A percentile compares a stretch with the other conserved stretches of the same genome.
Evolutionary conservation across 2,329 filamentous ascomycete genomes (phyloP).

Genomic region (Zalaria sp.): DNA sequence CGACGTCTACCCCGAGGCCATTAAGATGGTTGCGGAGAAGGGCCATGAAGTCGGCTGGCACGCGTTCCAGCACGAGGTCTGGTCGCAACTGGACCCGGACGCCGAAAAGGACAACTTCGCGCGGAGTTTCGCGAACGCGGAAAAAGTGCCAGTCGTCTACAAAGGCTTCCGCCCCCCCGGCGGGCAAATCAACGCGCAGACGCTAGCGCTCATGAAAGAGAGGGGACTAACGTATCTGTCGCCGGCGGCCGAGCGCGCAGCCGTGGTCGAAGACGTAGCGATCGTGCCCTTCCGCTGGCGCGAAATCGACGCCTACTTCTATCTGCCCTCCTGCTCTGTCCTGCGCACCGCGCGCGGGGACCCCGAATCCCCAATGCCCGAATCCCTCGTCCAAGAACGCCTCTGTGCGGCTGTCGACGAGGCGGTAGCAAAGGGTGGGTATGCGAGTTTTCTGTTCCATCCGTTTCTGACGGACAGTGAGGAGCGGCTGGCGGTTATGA

Average conservation of each 20-base stretch:
- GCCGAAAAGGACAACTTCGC: constrained; percentile 12
- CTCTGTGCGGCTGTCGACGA: constrained; percentile 14
- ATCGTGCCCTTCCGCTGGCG: constrained; percentile 12
- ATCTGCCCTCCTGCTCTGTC: constrained; percentile 16
- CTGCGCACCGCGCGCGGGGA: constrained; percentile 15
- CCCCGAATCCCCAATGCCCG: constrained; percentile 8
- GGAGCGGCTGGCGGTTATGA: constrained; percentile 14
- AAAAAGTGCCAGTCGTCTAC: constrained; percentile 9
- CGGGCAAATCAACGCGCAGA: constrained; percentile 16
- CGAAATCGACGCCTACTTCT: constrained; percentile 19
- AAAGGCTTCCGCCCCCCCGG: constrained; percentile 18
- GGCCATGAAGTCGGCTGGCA: constrained; percentile 20
- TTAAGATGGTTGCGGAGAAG: constrained; percentile 10
- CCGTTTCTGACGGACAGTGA: constrained; percentile 15
- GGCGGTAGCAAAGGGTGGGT: constrained; percentile 14
- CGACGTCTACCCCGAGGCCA: constrained; percentile 10
- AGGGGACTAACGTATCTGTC: constrained; percentile 17
- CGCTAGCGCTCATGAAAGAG: constrained; percentile 14
- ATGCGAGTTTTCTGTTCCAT: constrained; percentile 17
- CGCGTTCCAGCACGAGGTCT: constrained; percentile 20
- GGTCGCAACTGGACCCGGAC: constrained; percentile 13
- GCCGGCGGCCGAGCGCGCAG: constrained; percentile 17
- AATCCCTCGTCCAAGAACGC: constrained; percentile 9
- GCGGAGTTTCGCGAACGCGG: constrained; percentile 13
- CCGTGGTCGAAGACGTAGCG: constrained; percentile 8